Evolutionary conservation across 2,329 filamentous ascomycete species (phyloP), one percentile per base, ranked within the genome.

Genomic region (Penicillium sp.): DNA sequence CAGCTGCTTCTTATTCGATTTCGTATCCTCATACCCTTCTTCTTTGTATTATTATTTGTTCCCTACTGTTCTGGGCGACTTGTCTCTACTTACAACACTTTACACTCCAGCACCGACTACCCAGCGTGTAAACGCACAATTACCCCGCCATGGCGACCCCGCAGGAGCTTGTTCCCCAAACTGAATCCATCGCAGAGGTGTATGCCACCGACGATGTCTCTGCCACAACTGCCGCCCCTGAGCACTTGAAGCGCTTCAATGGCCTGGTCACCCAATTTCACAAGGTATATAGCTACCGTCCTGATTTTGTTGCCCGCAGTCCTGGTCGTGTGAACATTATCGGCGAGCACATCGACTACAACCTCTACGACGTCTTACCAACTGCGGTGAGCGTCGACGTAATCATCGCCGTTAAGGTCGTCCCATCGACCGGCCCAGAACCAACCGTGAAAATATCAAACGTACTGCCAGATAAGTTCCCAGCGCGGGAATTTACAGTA

Each of bases 271-370:
- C 85, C 56, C 84, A 85, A 68, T 98, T 98, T 79, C 82, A 88
- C 68, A 79, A 85, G 61, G 81, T 80, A 47, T 96, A 94, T 78
- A 89, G 88, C 69, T 84, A 87, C 56, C 81, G 84, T 17, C 88
- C 93, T 45, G 85, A 91, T 62, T 97, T 97, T 72, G 88, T 98
- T 21, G 87, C 94, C 9, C 89, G 95, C 66, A 97, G 93, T 59
- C 95, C 95, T 1, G 95, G 95, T 63, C 88, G 95, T 68, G 95
- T 99, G 68, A 98, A 98, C 82, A 95, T 99, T 73, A 97, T 99
- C 75, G 95, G 95, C 77, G 95, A 99, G 84, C 95, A 99, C 82
- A 97, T 99, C 73, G 95, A 99, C 82, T 99, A 99, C 82, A 97
- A 92, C 15, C 87, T 99, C 21, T 99, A 98, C 83, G 90, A 95